Base-by-base conservation (phyloP, 2,329 filamentous ascomycete genomes). In the Ceratocystis lukuohia region DNA sequence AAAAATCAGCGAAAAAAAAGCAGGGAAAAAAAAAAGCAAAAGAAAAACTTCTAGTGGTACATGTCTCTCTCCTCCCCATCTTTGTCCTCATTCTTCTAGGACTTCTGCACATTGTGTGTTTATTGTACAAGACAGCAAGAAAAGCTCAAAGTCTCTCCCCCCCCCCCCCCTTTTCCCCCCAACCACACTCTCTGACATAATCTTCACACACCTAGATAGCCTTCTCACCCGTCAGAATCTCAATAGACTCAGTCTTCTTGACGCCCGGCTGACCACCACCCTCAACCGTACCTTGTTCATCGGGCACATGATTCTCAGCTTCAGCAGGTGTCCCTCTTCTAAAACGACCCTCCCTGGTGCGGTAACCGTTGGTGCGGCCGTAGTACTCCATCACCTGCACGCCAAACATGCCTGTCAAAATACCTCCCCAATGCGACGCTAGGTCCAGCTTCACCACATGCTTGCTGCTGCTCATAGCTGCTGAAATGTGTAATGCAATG, bases 391-490 rank as follows among this genome's bases (percentile, higher is more conserved):
- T 68, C 15, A 76, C 65, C 57, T 76, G 73, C 17, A 74, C 74
- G 20, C 79, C 78, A 12, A 75, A 48, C 0, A 80, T 71, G 8
- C 82, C 83, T 3, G 77, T 75, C 20, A 76, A 69, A 69, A 85
- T 77, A 50, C 82, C 82, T 6, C 75, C 77, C 68, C 85, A 68
- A 69, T 84, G 82, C 41, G 81, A 82, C 59, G 78, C 76, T 17
- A 84, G 71, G 67, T 85, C 82, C 17, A 84, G 71, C 67, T 85
- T 82, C 44, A 82, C 72, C 62, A 74, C 75, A 65, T 77, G 73
- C 68, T 74, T 75, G 37, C 71, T 73, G 66, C 75, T 74, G 65
- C 77, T 78, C 59, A 80, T 76, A 69, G 80, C 71, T 7, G 74
- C 78, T 20, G 80, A 74, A 28, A 84, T 70, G 70, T 84, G 81